Conservation (phyloP, 2,329 filamentous ascomycete genomes). For the Penicillium polonicum region DNA sequence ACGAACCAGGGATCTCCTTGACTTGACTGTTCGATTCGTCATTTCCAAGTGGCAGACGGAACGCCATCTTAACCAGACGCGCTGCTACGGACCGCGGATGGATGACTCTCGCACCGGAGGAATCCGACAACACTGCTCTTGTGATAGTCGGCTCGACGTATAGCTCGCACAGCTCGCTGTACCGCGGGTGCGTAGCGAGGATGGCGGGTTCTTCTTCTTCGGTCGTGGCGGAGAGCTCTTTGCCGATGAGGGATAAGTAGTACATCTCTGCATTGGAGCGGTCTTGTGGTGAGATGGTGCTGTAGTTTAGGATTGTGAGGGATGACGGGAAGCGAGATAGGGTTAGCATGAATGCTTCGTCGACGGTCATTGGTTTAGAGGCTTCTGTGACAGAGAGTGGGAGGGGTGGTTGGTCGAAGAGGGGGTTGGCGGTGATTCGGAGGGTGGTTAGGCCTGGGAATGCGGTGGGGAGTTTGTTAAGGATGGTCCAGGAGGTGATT, state of each 20-base stretch:
- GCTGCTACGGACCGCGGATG: conserved; percentile 80
- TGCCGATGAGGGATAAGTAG: conserved; percentile 80
- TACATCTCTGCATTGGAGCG: conserved; percentile 88
- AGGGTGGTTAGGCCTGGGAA: conserved; percentile 75
- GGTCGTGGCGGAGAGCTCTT: conserved; percentile 59
- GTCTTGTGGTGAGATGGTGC: conserved; percentile 68
- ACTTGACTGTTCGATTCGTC: conserved; percentile 29
- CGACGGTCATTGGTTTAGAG: conserved; percentile 51
- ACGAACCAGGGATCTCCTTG: conserved; percentile 68
- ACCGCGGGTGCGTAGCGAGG: conserved; percentile 67
- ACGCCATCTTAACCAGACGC: conserved; percentile 63
- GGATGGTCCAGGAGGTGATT: conserved; percentile 68
- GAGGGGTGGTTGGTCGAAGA: conserved; percentile 59
- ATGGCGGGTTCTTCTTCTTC: conserved; percentile 53
- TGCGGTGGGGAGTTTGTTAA: conserved; percentile 64
- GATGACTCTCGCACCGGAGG: conserved; percentile 43
- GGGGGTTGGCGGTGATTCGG: conserved; percentile 80
- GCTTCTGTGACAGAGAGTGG: conserved; percentile 29
- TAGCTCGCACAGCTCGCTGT: conserved; percentile 67
- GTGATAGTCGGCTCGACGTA: conserved; percentile 71
- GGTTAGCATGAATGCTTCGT: conserved; percentile 87
- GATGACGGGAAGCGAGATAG: conserved; percentile 66
- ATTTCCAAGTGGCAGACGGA: conserved; percentile 49
- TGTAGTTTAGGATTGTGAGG: conserved; percentile 61
- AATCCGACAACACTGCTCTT: conserved; percentile 46